Evolutionary conservation across 2,329 filamentous ascomycete genomes (phyloP).

Genomic region (Aureobasidium leucospermi): DNA sequence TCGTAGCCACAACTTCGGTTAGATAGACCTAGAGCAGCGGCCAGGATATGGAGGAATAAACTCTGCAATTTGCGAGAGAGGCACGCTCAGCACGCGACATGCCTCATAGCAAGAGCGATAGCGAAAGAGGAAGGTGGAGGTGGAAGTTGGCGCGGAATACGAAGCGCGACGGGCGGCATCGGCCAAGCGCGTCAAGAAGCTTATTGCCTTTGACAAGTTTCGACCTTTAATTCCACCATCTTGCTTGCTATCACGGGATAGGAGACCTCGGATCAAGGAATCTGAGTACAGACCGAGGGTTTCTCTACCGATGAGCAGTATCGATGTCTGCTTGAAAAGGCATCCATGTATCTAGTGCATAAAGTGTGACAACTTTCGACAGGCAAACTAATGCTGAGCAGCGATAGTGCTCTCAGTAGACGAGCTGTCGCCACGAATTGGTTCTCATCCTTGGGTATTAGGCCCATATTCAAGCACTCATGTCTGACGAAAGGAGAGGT

Average conservation of each 20-base stretch:
- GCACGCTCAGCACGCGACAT: background rate
- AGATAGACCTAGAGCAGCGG: slow-evolving; percentile 1
- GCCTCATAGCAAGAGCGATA: background rate
- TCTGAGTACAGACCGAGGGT: no score
- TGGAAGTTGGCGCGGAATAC: background rate
- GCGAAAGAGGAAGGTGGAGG: slow-evolving; percentile 5
- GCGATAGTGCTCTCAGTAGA: no score
- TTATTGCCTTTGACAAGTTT: slow-evolving; percentile 1
- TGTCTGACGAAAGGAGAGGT: no score
- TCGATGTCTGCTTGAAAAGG: no score
- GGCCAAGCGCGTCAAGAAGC: slow-evolving; percentile 3
- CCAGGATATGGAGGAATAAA: background rate
- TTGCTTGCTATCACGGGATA: background rate
- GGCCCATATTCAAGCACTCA: no score
- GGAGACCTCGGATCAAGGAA: no score
- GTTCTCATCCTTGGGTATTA: no score
- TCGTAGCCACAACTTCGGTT: background rate
- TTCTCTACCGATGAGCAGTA: no score
- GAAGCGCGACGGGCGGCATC: slow-evolving; percentile 4
- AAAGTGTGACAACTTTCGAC: no score
- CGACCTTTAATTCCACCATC: background rate
- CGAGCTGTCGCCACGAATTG: no score
- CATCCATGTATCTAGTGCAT: no score
- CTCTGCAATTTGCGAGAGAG: background rate
- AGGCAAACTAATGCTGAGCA: no score